Percentiles rank a stretch among this genome's conserved stretches.
Evolutionary conservation across 768 basidiomycete species (phyloP).

Genomic region (Lyophyllum decastes): DNA sequence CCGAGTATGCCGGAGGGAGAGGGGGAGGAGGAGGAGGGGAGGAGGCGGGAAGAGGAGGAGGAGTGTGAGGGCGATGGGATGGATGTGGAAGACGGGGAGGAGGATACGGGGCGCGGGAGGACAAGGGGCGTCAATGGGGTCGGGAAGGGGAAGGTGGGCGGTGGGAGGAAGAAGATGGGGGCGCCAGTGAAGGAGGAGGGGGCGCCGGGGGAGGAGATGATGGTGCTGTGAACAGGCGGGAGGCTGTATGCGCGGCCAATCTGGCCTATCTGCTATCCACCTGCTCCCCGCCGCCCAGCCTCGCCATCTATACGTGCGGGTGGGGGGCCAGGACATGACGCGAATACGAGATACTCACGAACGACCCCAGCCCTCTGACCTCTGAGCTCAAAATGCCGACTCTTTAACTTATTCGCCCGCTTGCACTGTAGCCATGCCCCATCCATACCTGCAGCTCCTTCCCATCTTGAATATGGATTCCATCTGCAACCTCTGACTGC

Average conservation of each 20-base stretch:
- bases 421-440: background rate
- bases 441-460: background rate
- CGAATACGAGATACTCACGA: background rate
- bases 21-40: constrained; percentile 10
- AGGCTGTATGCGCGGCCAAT: background rate
- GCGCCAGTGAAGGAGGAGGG: constrained; percentile 16
- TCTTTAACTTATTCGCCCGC: background rate
- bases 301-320: too few species aligned
- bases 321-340: background rate
- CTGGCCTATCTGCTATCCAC: background rate
- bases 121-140: constrained; percentile 16
- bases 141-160: constrained; percentile 9
- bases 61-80: constrained; percentile 10
- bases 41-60: background rate
- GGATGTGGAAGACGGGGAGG: constrained; percentile 18
- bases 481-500: too few species aligned
- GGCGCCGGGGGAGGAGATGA: constrained; percentile 20
- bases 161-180: constrained; percentile 8
- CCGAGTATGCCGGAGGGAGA: constrained; percentile 32
- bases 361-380: background rate
- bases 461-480: background rate
- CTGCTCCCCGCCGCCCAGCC: too few species aligned
- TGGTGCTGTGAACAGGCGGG: constrained; percentile 18
- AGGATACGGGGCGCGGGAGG: constrained; percentile 2
- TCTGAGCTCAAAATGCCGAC: background rate